Evolutionary conservation across 345 rosid genomes (phyloP), one percentile per base, ranked within the genome.

Genomic region (Citrus mangshanensis): DNA sequence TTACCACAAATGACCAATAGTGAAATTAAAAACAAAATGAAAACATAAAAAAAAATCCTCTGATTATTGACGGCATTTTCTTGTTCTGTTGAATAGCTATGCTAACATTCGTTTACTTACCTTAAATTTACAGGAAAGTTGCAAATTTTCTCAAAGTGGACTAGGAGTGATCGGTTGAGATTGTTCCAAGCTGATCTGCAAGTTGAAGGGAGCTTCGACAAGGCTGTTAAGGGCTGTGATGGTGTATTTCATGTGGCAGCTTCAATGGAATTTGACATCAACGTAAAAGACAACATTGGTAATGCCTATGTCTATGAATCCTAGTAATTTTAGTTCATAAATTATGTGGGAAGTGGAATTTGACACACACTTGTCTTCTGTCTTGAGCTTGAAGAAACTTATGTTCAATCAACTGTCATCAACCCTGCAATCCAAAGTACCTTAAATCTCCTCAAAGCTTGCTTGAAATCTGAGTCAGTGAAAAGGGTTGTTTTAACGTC

Each of bases 171-270:
- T 68, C 85, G 84, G 72, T 79, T 95, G 82, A 86, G 87, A 88
- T 68, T 92, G 79, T 89, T 92, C 89, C 86, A 68, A 85, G 97
- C 94, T 34, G 95, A 91, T 82, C 81, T 93, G 82, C 85, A 82
- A 60, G 88, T 88, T 55, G 87, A 92, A 61, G 97, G 98, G 61
- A 91, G 95, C 90, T 92, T 90, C 51, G 93, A 95, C 61, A 90
- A 93, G 79, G 95, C 98, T 62, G 85, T 95, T 25, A 75, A 82
- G 28, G 92, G 89, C 79, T 95, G 98, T 54, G 78, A 86, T 51
- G 98, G 98, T 25, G 95, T 93, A 25, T 95, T 92, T 73, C 98
- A 93, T 70, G 93, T 95, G 18, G 98, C 98, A 25, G 92, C 95
- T 81, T 85, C 94, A 22, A 90, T 95, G 98, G 89, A 91, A 78